phyloP scores from a whole-genome alignment of 805 yeast species.

The Candida alai region DNA sequence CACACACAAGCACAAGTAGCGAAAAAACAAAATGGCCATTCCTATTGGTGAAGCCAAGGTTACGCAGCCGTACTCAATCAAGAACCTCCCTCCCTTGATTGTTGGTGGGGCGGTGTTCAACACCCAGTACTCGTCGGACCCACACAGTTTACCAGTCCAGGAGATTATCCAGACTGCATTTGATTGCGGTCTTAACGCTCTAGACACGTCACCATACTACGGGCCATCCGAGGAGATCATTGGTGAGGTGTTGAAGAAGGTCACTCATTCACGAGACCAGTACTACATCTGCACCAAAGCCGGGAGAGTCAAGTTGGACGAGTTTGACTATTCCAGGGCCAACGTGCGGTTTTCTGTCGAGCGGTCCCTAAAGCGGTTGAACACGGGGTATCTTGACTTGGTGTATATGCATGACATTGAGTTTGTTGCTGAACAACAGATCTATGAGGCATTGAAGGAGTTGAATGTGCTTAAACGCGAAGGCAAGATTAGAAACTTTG shows the following conservation, averaged over 20 bases:
- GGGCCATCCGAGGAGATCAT: constrained; percentile 79
- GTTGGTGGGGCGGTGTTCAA: constrained; percentile 91
- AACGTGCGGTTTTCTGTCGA: constrained; percentile 58
- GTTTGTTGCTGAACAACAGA: constrained; percentile 55
- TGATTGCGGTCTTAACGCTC: constrained; percentile 62
- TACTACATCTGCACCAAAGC: constrained; percentile 81
- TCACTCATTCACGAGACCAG: constrained; percentile 49
- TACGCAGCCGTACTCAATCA: constrained; percentile 21
- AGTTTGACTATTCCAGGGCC: constrained; percentile 68
- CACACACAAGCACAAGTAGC: too few species aligned
- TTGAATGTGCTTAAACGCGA: constrained; percentile 56
- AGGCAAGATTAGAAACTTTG: constrained; percentile 63
- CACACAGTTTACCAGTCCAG: constrained; percentile 52
- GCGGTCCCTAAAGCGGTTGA: constrained; percentile 64
- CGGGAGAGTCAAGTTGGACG: constrained; percentile 66
- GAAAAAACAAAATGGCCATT: neutral
- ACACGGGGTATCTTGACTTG: constrained; percentile 68
- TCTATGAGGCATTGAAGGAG: constrained; percentile 60
- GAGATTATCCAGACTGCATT: constrained; percentile 61
- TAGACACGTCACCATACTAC: constrained; percentile 92
- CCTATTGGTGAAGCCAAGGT: constrained; percentile 20
- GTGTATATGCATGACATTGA: constrained; percentile 90
- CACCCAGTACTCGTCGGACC: constrained; percentile 71
- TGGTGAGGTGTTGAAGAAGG: constrained; percentile 55
- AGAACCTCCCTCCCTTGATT: constrained; percentile 53